A percentile compares a stretch with the other conserved stretches of the same genome.
Conservation (phyloP, 805 yeast genomes). For the Kodamaea jinghongensis region DNA sequence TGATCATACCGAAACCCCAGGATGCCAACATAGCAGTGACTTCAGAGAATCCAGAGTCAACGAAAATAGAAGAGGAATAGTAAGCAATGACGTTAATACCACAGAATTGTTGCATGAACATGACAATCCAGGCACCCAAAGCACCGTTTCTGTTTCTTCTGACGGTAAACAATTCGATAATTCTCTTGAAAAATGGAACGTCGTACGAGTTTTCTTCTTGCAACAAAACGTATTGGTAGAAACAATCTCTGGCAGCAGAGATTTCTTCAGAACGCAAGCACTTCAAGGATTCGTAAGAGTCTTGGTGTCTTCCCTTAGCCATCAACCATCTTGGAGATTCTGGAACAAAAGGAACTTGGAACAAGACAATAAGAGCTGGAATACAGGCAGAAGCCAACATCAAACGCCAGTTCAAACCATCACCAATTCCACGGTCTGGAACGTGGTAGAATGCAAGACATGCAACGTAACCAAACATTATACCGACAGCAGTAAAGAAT, state of each 20-base stretch:
- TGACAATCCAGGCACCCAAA: constrained; percentile 74
- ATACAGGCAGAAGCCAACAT: constrained; percentile 64
- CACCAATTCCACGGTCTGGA: constrained; percentile 42
- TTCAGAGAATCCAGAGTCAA: constrained; percentile 61
- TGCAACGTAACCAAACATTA: constrained; percentile 63
- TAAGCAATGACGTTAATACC: constrained; percentile 88
- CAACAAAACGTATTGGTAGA: constrained; percentile 54
- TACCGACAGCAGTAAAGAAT: constrained; percentile 72
- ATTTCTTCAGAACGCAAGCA: constrained; percentile 45
- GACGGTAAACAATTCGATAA: constrained; percentile 60
- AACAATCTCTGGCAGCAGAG: constrained; percentile 65
- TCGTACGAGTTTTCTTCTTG: constrained; percentile 58
- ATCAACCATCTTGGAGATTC: constrained; percentile 73
- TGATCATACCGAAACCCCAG: constrained; percentile 82
- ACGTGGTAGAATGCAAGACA: constrained; percentile 59
- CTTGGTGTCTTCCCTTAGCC: constrained; percentile 46
- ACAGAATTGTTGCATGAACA: constrained; percentile 90
- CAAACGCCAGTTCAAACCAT: constrained; percentile 55
- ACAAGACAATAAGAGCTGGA: constrained; percentile 54
- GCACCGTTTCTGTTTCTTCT: constrained; percentile 85
- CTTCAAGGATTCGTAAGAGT: constrained; percentile 50
- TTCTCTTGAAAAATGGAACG: constrained; percentile 43
- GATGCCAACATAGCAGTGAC: constrained; percentile 71
- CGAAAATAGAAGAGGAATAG: constrained; percentile 75
- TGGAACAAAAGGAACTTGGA: constrained; percentile 53